These are phyloP conservation scores for Zangia roseola DNA, from an alignment of 768 basidiomycete genomes.

Conservation along the genomic window DNA sequence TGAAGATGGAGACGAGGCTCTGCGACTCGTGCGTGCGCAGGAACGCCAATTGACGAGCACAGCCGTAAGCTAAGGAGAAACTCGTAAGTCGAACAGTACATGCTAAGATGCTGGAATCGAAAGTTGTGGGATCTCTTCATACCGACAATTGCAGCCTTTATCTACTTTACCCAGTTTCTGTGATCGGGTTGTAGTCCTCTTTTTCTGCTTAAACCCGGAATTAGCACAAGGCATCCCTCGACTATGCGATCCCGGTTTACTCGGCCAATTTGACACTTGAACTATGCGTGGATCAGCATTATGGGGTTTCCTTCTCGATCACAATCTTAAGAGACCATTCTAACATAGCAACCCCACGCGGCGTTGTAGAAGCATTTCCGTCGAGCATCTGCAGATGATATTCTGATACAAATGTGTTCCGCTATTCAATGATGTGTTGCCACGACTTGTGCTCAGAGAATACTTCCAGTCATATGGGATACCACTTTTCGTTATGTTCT, in stretches of 20 bases:
- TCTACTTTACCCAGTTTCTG: conserved; percentile 44
- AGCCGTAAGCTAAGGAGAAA: conserved; percentile 54
- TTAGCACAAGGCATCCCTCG: conserved; percentile 41
- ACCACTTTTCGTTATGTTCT: not conserved
- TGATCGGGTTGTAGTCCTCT: not conserved
- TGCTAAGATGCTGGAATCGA: not conserved
- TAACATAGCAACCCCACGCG: conserved; percentile 25
- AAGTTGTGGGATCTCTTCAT: conserved; percentile 34
- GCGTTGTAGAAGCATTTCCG: conserved; percentile 20
- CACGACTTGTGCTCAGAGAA: conserved; percentile 11
- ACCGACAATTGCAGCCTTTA: conserved; percentile 38
- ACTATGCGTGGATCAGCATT: conserved; percentile 22
- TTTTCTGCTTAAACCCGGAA: too few relatives aligned
- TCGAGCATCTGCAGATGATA: conserved; percentile 21
- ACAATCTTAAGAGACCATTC: too few relatives aligned
- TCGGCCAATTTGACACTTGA: not conserved
- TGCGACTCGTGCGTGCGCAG: conserved; percentile 39
- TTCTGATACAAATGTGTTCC: conserved; percentile 23
- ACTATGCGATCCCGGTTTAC: conserved; percentile 33
- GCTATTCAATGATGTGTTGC: not conserved
- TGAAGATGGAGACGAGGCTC: conserved; percentile 54
- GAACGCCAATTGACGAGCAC: conserved; percentile 54
- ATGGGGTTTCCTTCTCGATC: conserved; percentile 30
- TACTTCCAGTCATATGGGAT: conserved; percentile 18
- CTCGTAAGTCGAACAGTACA: conserved; percentile 39